Percentiles rank a stretch among this genome's conserved stretches.
phyloP scores from a whole-genome alignment of 306 rosid species.

The Acacia melanoxylon region DNA sequence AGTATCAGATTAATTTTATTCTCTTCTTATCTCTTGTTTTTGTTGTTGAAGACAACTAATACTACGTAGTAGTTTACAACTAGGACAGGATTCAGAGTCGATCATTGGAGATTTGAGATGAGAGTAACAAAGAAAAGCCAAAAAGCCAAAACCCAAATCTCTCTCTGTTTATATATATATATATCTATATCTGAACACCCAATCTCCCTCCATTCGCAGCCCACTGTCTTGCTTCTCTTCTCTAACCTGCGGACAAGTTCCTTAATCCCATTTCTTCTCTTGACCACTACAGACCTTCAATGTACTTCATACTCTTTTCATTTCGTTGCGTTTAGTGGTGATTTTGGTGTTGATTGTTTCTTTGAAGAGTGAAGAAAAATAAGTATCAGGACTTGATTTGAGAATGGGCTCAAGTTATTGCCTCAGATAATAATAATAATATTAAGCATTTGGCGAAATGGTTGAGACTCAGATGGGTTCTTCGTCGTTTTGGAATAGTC shows the following conservation, averaged over 20 bases:
- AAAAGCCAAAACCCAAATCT: background rate
- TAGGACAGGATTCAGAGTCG: background rate
- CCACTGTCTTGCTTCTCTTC: background rate
- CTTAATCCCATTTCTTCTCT: background rate
- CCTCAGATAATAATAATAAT: background rate
- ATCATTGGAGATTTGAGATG: background rate
- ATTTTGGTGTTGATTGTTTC: background rate
- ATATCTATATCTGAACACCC: background rate
- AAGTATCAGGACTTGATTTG: background rate
- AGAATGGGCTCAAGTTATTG: background rate
- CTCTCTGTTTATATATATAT: too few species aligned
- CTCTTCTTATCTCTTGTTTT: background rate
- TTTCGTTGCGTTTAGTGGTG: background rate
- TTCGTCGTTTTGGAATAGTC: slow-evolving; percentile 44
- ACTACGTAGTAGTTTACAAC: background rate
- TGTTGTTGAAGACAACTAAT: slow-evolving; percentile 16
- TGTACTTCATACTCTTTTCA: background rate
- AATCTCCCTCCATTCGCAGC: background rate
- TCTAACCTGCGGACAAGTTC: background rate
- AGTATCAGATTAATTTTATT: background rate
- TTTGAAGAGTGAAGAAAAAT: background rate
- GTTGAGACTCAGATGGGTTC: slow-evolving; percentile 27
- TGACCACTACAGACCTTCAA: background rate
- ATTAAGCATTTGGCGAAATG: background rate
- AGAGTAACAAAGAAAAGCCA: background rate